phyloP scores from a whole-genome alignment of 345 rosid genomes.

The Citrus unshiu region DNA sequence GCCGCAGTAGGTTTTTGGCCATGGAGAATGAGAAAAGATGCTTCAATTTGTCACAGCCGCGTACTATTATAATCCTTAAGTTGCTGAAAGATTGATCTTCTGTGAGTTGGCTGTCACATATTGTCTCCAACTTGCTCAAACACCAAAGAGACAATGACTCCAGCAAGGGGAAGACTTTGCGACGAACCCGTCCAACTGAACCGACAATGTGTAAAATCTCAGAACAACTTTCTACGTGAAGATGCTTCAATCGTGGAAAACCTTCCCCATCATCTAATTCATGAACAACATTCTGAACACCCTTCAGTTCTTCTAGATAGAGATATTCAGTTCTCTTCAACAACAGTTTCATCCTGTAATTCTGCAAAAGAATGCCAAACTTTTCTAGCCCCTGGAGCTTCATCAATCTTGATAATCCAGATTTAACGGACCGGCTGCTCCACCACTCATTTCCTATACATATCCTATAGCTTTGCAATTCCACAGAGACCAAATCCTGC shows the following conservation, averaged over 20 bases:
- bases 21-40: too few species aligned
- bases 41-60: too few species aligned
- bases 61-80: too few species aligned
- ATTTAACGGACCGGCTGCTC: not conserved
- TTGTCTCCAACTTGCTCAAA: too few species aligned
- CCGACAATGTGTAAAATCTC: not conserved
- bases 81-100: too few species aligned
- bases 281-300: too few species aligned
- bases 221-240: not conserved
- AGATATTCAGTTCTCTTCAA: slow-evolving; percentile 17
- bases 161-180: too few species aligned
- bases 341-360: not conserved
- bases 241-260: slow-evolving; percentile 16
- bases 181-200: not conserved
- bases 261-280: not conserved
- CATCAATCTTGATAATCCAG: not conserved
- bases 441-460: not conserved
- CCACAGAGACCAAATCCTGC: too few species aligned
- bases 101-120: not conserved
- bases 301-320: not conserved
- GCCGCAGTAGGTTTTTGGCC: too few species aligned
- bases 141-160: too few species aligned
- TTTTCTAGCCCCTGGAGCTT: not conserved
- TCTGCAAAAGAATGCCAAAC: too few species aligned
- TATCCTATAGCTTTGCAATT: not conserved